Base-by-base conservation (phyloP, 441 rosid species). In the Macaranga tanarius region DNA sequence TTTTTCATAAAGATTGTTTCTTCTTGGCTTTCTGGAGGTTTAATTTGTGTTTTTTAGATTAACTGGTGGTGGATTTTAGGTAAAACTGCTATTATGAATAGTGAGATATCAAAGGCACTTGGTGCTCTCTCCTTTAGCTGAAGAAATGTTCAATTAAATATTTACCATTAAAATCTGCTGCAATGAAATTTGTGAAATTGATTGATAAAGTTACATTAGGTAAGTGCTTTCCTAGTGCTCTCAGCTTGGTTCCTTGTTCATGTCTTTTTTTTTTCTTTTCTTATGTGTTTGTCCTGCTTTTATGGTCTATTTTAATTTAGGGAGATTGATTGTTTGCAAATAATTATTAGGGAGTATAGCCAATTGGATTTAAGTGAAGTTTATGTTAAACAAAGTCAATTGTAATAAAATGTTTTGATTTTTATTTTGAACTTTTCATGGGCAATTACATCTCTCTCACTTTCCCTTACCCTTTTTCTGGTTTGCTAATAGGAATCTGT, bases 181-280 rank as follows among this genome's bases (percentile, higher is more conserved):
- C 73, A 3, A 26, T 79, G 1, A 87, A 88, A 79, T 47, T 85
- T 23, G 75, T 69, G 10, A 90, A 85, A 73, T 72, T 73, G 62
- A 81, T 69, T 70, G 76, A 85, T 22, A 88, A 84, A 76, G 80
- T 76, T 77, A 91, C 96, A n/a, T 96, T 97, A 96, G 99, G 89
- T 42, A 90, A 87, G 83, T 88, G 76, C 91, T 96, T 75, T 93
- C 98, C 3, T 95, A 93, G 90, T 89, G 83, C 73, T 72, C 92
- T 60, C 87, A 87, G 96, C 98, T 88, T 47, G 42, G 83, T 70
- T 23, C 13, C 7, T 57, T 48, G 38, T 65, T 5, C 7, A 47
- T 44, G 20, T 52, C 4, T 52, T 17, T 45, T 56, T 62, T 7
- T 16, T 31, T 31, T 2, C 38, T 31, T 31, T 31, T 31, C 11